phyloP scores from a whole-genome alignment of 179 eudicot species.

The Sideroxylon spinosum region DNA sequence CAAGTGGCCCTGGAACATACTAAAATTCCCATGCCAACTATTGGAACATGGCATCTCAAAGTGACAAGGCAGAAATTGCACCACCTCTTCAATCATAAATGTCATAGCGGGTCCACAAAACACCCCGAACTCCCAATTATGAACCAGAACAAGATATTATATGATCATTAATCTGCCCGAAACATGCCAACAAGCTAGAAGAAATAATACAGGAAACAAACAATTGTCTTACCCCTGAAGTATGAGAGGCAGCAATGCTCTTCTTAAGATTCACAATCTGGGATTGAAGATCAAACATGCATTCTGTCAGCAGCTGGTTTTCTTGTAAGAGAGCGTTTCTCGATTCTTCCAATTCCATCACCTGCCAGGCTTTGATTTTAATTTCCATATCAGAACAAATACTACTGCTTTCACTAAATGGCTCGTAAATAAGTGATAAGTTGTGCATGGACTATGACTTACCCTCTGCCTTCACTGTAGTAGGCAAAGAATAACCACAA shows the following conservation, averaged over 20 bases:
- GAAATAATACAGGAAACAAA: conserved; percentile 17
- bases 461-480: background rate
- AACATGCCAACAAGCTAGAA: conserved; percentile 7
- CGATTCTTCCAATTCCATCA: conserved; percentile 65
- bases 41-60: background rate
- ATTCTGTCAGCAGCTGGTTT: conserved; percentile 50
- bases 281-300: conserved; percentile 43
- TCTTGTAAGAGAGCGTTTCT: conserved; percentile 45
- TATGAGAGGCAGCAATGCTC: conserved; percentile 28
- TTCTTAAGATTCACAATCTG: conserved; percentile 57
- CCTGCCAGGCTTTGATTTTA: conserved; percentile 78
- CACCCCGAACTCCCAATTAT: background rate
- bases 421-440: background rate
- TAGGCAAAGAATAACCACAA: conserved; percentile 1
- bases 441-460: background rate
- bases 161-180: background rate
- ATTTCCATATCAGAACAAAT: conserved; percentile 52
- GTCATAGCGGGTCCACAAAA: background rate
- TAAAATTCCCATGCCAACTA: background rate
- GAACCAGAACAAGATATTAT: conserved; percentile 2
- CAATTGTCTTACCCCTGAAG: conserved; percentile 37
- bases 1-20: background rate
- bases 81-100: background rate
- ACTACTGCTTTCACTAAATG: conserved; percentile 15
- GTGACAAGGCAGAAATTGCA: background rate